Evolutionary conservation across 2,329 filamentous ascomycete genomes (phyloP).

Genomic region (Xylariaceae sp.): DNA sequence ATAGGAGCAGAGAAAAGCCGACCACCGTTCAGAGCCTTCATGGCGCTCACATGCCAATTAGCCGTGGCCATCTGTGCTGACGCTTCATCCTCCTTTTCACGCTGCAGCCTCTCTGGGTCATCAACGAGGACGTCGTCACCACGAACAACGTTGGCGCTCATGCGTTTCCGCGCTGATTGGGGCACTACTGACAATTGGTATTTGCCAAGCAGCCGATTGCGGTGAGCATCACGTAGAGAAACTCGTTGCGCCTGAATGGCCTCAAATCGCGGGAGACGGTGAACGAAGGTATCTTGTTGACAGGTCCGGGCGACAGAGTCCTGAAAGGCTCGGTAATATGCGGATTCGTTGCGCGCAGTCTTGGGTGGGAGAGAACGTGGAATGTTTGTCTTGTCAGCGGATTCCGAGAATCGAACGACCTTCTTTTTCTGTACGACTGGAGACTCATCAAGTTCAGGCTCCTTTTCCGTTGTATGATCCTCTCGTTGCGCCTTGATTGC

Average conservation of each 20-base stretch:
- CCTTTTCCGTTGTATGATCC: slow-evolving; percentile 23
- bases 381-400: slow-evolving; percentile 42
- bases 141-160: slow-evolving; percentile 67
- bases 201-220: slow-evolving; percentile 78
- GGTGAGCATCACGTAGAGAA: slow-evolving; percentile 66
- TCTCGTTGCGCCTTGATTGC: slow-evolving; percentile 31
- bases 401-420: slow-evolving; percentile 68
- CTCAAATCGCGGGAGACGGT: slow-evolving; percentile 81
- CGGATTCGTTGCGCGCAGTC: slow-evolving; percentile 60
- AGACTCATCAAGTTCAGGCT: slow-evolving; percentile 27
- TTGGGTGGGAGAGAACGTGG: slow-evolving; percentile 51
- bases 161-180: slow-evolving; percentile 66
- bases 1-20: slow-evolving; percentile 61
- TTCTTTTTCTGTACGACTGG: slow-evolving; percentile 54
- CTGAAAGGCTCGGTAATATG: slow-evolving; percentile 86
- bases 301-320: slow-evolving; percentile 64
- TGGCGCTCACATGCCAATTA: slow-evolving; percentile 58
- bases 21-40: slow-evolving; percentile 60
- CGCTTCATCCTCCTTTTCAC: slow-evolving; percentile 77
- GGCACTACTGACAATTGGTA: slow-evolving; percentile 71
- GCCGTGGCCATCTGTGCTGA: slow-evolving; percentile 64
- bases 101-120: slow-evolving; percentile 59
- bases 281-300: slow-evolving; percentile 72
- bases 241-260: slow-evolving; percentile 80
- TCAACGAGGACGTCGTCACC: slow-evolving; percentile 62